Percentiles rank a stretch among this genome's conserved stretches.
These are phyloP conservation scores for Eucalyptus virginea DNA, from an alignment of 345 rosid genomes.

Conservation along the genomic window DNA sequence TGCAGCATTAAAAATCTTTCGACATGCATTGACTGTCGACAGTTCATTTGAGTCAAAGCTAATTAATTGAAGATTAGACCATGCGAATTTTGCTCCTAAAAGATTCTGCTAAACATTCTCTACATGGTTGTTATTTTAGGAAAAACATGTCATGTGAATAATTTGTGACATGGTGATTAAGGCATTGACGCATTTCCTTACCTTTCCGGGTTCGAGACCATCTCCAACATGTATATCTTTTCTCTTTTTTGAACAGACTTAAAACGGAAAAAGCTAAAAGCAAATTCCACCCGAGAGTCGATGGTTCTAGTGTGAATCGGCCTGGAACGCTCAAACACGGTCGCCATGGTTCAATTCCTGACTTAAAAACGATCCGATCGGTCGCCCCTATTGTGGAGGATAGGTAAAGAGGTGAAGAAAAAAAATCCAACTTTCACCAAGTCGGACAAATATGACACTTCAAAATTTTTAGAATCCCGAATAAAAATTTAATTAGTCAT, in stretches of 20 bases:
- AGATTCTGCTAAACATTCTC: neutral
- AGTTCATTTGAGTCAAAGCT: neutral
- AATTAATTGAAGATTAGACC: neutral
- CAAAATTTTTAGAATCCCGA: neutral
- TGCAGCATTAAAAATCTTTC: neutral
- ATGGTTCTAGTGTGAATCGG: neutral
- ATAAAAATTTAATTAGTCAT: neutral
- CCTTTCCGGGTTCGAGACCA: neutral
- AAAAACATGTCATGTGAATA: neutral
- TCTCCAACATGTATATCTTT: neutral
- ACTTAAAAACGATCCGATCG: neutral
- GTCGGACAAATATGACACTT: neutral
- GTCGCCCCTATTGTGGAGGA: neutral
- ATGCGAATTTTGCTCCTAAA: neutral
- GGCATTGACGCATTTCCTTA: neutral
- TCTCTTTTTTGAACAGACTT: neutral
- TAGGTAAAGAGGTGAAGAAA: neutral
- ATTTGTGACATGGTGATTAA: neutral
- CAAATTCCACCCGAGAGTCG: neutral
- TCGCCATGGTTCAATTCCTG: neutral
- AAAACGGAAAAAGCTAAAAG: neutral
- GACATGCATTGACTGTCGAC: neutral
- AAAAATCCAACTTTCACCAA: neutral
- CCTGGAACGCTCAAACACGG: neutral
- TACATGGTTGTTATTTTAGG: neutral